phyloP scores from a whole-genome alignment of 2,329 filamentous ascomycete species.

The Scedosporium aurantiacum region DNA sequence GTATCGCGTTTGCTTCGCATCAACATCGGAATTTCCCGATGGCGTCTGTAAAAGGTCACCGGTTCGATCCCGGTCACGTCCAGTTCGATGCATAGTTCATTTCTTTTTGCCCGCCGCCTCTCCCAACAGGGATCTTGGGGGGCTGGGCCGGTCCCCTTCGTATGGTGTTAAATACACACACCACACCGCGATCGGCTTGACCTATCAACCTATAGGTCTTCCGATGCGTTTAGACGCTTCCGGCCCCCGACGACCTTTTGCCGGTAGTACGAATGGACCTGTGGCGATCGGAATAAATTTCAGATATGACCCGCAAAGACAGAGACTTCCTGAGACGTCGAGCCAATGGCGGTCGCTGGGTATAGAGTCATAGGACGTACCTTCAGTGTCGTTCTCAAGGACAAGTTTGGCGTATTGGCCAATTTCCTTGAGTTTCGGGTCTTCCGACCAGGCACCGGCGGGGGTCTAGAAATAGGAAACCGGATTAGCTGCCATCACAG shows the following conservation, averaged over 20 bases:
- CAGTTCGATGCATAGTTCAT: too few species aligned
- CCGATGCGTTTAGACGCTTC: slow-evolving; percentile 11
- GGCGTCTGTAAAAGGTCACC: too few species aligned
- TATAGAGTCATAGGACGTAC: slow-evolving; percentile 14
- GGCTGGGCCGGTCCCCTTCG: too few species aligned
- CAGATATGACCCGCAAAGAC: slow-evolving; percentile 21
- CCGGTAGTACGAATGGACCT: slow-evolving; percentile 16
- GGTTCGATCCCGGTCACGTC: too few species aligned
- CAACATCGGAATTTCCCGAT: too few species aligned
- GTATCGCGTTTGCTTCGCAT: too few species aligned
- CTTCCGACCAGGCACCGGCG: slow-evolving; percentile 32
- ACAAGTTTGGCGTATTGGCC: slow-evolving; percentile 20
- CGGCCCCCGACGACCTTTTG: slow-evolving; percentile 16
- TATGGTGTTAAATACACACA: too few species aligned
- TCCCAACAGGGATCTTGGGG: too few species aligned
- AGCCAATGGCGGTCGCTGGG: slow-evolving; percentile 18
- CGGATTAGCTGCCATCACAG: not conserved
- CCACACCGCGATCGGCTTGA: too few species aligned
- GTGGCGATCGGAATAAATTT: slow-evolving; percentile 16
- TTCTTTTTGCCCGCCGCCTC: too few species aligned
- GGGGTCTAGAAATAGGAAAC: slow-evolving; percentile 22
- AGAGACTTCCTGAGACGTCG: slow-evolving; percentile 19
- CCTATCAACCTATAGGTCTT: too few species aligned
- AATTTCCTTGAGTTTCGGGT: slow-evolving; percentile 31
- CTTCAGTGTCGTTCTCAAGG: slow-evolving; percentile 13